Evolutionary conservation across 1,284 basidiomycete species (phyloP).

Genomic region (Porphyrellus sp.): DNA sequence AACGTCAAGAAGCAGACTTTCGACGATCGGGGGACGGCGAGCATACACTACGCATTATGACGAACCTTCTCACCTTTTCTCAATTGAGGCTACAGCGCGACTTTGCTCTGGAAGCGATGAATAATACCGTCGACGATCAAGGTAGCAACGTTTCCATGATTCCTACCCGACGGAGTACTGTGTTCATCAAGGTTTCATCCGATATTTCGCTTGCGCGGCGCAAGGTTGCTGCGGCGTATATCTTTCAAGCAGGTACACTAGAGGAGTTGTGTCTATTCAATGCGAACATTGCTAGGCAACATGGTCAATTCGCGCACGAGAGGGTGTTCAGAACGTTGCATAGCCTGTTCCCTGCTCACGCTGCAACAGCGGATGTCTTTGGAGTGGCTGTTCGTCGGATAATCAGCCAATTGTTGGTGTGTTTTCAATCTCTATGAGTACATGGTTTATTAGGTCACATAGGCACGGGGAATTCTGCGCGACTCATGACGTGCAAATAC

Average conservation of each 20-base stretch:
- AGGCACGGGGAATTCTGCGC: slow-evolving; percentile 66
- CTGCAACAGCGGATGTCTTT: slow-evolving; percentile 18
- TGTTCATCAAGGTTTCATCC: slow-evolving; percentile 64
- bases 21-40: slow-evolving; percentile 46
- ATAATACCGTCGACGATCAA: slow-evolving; percentile 17
- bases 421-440: background rate
- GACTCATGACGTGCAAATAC: slow-evolving; percentile 75
- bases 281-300: slow-evolving; percentile 53
- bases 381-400: slow-evolving; percentile 36
- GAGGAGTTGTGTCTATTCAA: slow-evolving; percentile 58
- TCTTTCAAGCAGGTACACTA: slow-evolving; percentile 46
- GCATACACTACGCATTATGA: slow-evolving; percentile 68
- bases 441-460: slow-evolving; percentile 9
- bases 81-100: slow-evolving; percentile 42
- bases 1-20: slow-evolving; percentile 36
- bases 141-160: slow-evolving; percentile 40
- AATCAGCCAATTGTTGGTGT: slow-evolving; percentile 45
- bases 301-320: slow-evolving; percentile 68
- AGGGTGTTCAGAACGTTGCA: slow-evolving; percentile 66
- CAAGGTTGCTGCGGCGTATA: slow-evolving; percentile 64
- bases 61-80: slow-evolving; percentile 65
- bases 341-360: slow-evolving; percentile 45
- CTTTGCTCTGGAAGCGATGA: slow-evolving; percentile 32
- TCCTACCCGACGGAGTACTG: slow-evolving; percentile 52
- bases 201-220: slow-evolving; percentile 55